Evolutionary conservation across 345 rosid genomes (phyloP), one percentile per base, ranked within the genome.

Genomic region (Citrus australasica): DNA sequence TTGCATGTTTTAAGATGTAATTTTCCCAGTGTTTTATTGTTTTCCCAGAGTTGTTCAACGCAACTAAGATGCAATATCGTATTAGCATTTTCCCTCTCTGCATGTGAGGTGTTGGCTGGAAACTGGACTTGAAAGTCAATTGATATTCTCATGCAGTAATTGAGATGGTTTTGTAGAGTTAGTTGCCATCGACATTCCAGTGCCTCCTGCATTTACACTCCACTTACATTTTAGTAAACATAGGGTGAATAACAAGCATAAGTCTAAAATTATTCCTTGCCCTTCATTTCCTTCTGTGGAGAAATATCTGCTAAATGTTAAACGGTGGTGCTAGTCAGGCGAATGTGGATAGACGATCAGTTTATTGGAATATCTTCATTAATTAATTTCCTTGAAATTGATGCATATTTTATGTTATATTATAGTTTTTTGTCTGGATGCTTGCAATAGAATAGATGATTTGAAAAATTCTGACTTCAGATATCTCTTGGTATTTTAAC

Each of bases 1-100:
- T 76, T 64, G 70, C 32, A 42, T n/a, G 62, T 67, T 55, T 76
- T 56, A 16, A 32, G 73, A 56, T 76, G 56, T 4, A 55, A 28
- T 70, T 70, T 51, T 27, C 6, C 76, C 14, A 5, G 37, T 58
- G 74, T 37, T 48, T 17, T 51, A 55, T 58, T 53, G 75, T n/a
- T 35, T 9, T 59, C 6, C 53, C 76, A 11, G 7, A 73, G 37
- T 46, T 46, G 51, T 46, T 46, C 16, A 46, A 13, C 5, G 38
- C 14, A 28, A 30, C 28, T 67, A 67, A 67, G 30, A 9, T 51
- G 42, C 70, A 51, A 38, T 11, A 35, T 51, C 9, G 28, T 9
- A 66, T 21, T 6, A 9, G 16, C 9, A n/a, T 24, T 68, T 68
- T 68, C 4, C 28, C 32, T 40, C 32, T 40, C 0, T 40, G 72